These are phyloP conservation scores for Gossypium trilobum DNA, from an alignment of 441 rosid species.

Conservation along the genomic window DNA sequence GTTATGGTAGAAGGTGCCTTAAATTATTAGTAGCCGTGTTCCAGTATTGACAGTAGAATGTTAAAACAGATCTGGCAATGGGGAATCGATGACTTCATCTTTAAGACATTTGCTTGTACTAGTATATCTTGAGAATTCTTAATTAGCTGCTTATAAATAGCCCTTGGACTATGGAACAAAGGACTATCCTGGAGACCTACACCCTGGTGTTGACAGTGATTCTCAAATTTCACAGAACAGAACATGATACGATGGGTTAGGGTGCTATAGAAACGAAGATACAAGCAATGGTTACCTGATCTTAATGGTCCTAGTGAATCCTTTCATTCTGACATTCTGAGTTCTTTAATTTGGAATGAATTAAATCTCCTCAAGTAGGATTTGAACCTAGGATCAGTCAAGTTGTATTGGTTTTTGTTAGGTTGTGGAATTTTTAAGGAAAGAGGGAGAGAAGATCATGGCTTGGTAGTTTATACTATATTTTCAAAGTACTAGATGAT, in stretches of 20 bases:
- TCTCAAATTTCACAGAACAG: not conserved
- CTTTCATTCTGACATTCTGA: not conserved
- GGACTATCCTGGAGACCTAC: not conserved
- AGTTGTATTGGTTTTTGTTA: not conserved
- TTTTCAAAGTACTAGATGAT: not conserved
- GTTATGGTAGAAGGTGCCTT: not conserved
- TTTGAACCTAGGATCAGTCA: not conserved
- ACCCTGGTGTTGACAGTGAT: not conserved
- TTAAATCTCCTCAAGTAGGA: not conserved
- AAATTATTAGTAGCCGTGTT: not conserved
- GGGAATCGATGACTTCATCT: not conserved
- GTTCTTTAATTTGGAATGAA: not conserved
- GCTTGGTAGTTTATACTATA: conserved; percentile 1
- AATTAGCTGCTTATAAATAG: not conserved
- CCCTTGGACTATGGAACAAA: not conserved
- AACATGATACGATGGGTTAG: not conserved
- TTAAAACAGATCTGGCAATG: not conserved
- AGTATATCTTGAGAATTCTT: not conserved
- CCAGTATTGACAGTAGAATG: not conserved
- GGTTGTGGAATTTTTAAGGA: conserved; percentile 4
- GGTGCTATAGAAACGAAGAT: not conserved
- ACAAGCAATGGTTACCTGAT: not conserved
- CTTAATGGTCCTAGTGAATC: not conserved
- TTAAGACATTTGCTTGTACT: not conserved
- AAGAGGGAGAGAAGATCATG: conserved; percentile 7